These are phyloP conservation scores for Grifola frondosa DNA, from an alignment of 1,284 basidiomycete genomes.

Conservation along the genomic window DNA sequence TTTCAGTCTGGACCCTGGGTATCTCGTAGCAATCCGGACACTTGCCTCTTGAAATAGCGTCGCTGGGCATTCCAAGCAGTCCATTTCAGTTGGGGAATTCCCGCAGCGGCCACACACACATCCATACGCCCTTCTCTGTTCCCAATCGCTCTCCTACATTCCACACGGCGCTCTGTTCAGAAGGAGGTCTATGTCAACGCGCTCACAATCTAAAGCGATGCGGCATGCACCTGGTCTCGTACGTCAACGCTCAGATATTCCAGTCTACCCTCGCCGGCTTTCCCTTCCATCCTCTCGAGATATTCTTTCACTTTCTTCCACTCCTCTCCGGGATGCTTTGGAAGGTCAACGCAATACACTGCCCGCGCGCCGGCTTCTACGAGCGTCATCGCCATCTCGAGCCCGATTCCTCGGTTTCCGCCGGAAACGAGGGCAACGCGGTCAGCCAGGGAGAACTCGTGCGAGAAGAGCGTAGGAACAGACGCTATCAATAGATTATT, in stretches of 20 bases:
- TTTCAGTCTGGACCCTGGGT: background rate
- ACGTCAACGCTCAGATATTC: slow-evolving; percentile 70
- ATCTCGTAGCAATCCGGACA: background rate
- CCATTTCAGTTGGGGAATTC: slow-evolving; percentile 50
- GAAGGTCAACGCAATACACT: slow-evolving; percentile 77
- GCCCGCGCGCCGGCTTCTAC: slow-evolving; percentile 75
- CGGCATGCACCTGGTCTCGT: slow-evolving; percentile 45
- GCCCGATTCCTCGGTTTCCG: slow-evolving; percentile 76
- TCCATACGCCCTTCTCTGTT: slow-evolving; percentile 67
- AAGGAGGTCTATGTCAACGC: too few species aligned
- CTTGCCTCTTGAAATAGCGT: slow-evolving; percentile 65
- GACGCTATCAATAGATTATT: slow-evolving; percentile 6
- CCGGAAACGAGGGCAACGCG: slow-evolving; percentile 78
- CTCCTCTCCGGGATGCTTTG: slow-evolving; percentile 60
- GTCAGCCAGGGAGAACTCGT: slow-evolving; percentile 72
- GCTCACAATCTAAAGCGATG: background rate
- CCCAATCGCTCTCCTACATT: slow-evolving; percentile 55
- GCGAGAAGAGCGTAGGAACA: slow-evolving; percentile 43
- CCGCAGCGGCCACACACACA: slow-evolving; percentile 72
- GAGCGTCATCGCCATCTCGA: slow-evolving; percentile 77
- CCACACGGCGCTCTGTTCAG: slow-evolving; percentile 54
- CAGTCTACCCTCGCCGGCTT: slow-evolving; percentile 43
- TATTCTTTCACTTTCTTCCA: slow-evolving; percentile 59
- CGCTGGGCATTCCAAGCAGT: slow-evolving; percentile 68
- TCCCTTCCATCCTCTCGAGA: slow-evolving; percentile 40